Evolutionary conservation across 2,329 filamentous ascomycete genomes (phyloP), one percentile per base, ranked within the genome.

Genomic region (Fusarium circinatum): DNA sequence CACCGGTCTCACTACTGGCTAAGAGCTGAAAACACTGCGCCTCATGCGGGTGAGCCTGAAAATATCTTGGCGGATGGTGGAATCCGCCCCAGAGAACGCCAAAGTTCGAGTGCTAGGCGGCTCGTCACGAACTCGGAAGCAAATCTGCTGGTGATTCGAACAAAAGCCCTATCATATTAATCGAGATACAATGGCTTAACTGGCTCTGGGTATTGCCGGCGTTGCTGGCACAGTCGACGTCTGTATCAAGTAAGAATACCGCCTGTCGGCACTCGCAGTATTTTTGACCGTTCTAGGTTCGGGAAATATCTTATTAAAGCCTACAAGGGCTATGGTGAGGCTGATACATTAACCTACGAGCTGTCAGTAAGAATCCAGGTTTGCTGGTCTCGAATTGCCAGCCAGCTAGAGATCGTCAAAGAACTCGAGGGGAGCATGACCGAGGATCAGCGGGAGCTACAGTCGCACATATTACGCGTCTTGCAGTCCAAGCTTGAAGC

Each of bases 301-400:
- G 59, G 59, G 6, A 47, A 57, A n/a, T 32, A 22, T 8, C 26
- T 62, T 6, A 22, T 47, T 13, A 26, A 57, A 11, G 51, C 59
- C 9, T 62, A 22, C 17, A 57, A 62, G 22, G 41, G 57, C 14
- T 62, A 47, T 62, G 49, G 15, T 0, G 49, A 39, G 15, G 36
- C n/a, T 10, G 49, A 62, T 22, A 8, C 6, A 2, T 13, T 26
- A 6, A 24, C 44, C 17, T 5, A 57, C 11, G 60, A 62, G n/a
- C 9, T 62, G 6, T 45, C 41, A 6, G 22, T 57, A 11, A 62
- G 60, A 30, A 30, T 62, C 4, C 44, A 62, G 24, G 8, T 62
- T n/a, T 62, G 49, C 60, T 62, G 60, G 60, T 47, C 34, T 6
- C 51, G 60, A 32, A 56, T 62, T 26, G 39, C 41, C 2, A 30